Base-by-base conservation (phyloP, 2,329 filamentous ascomycete species). In the Talaromyces atroroseus region DNA sequence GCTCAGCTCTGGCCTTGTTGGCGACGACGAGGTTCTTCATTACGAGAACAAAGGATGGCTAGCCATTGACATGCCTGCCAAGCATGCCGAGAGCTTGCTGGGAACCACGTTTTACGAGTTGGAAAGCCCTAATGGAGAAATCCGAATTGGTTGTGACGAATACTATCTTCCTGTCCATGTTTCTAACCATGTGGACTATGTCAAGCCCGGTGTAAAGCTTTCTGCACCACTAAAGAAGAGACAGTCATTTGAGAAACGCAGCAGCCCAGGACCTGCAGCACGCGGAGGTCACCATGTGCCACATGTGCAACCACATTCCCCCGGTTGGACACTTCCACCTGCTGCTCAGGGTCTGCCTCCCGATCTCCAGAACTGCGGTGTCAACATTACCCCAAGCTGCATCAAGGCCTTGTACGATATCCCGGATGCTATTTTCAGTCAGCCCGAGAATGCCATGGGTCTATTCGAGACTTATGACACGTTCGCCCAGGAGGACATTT, bases 21-120 rank as follows among this genome's bases (percentile, higher is more conserved):
- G 21, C 5, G 18, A 46, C 18, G 26, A 24, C 24, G 48, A 50
- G 6, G 46, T 56, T 5, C 42, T 56, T 32, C 36, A 56, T 10
- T 56, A 56, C 44, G 53, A 56, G 36, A 56, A 56, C 38, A 56
- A 51, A 38, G 53, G 53, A 36, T 56, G 53, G 53, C 36, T 56
- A 20, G 53, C 53, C 23, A 38, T 56, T 29, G 47, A 56, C 38
- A 49, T 56, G 53, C 53, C 53, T 14, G 53, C 47, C 11, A 50
- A 50, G 29, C 47, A 56, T 50, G 53, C 53, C 3, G 53, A 56
- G 29, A 26, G 4, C 36, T 42, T 56, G 26, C 16, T 56, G 12
- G 53, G 53, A 26, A 50, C 53, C 4, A 20, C 24, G 12, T 56
- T 50, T 20, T 56, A 56, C 20, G 53, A 56, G 29, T 10, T 56